phyloP scores from a whole-genome alignment of 1,284 basidiomycete genomes.

The Marasmius fiardii region DNA sequence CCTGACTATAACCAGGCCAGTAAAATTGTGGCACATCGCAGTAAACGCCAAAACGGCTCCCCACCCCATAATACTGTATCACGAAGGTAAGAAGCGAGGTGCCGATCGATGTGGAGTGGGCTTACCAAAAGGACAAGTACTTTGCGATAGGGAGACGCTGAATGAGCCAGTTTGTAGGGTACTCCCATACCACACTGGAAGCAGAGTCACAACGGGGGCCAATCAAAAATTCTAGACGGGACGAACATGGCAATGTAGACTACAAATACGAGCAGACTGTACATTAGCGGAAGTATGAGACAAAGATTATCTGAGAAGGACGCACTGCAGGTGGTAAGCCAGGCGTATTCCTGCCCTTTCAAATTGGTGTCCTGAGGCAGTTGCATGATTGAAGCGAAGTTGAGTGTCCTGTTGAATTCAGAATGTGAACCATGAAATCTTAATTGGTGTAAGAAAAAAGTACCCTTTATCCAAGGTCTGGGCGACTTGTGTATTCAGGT shows the following conservation, averaged over 20 bases:
- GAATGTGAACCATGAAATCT: not conserved
- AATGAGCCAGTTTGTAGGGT: conserved; percentile 45
- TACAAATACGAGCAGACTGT: conserved; percentile 13
- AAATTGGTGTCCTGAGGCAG: conserved; percentile 43
- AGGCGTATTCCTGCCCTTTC: conserved; percentile 46
- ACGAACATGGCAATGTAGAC: conserved; percentile 42
- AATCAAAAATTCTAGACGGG: not conserved
- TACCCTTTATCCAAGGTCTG: conserved; percentile 52
- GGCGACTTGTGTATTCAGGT: conserved; percentile 26
- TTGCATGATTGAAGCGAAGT: conserved; percentile 57
- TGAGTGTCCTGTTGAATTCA: conserved; percentile 34
- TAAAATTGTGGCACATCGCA: conserved; percentile 44
- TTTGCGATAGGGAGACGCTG: conserved; percentile 47
- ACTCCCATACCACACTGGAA: conserved; percentile 42
- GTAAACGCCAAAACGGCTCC: conserved; percentile 46
- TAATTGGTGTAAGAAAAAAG: not conserved
- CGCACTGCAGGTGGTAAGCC: conserved; percentile 48
- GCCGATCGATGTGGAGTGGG: not conserved
- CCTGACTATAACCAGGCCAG: conserved; percentile 42
- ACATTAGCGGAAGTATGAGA: not conserved
- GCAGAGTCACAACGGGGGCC: not conserved
- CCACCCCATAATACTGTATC: conserved; percentile 40
- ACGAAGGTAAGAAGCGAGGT: conserved; percentile 1
- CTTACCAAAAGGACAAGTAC: conserved; percentile 43
- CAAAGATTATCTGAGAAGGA: conserved; percentile 2